Evolutionary conservation across 257 asterid species (phyloP).

Genomic region (Cinchona pubescens): DNA sequence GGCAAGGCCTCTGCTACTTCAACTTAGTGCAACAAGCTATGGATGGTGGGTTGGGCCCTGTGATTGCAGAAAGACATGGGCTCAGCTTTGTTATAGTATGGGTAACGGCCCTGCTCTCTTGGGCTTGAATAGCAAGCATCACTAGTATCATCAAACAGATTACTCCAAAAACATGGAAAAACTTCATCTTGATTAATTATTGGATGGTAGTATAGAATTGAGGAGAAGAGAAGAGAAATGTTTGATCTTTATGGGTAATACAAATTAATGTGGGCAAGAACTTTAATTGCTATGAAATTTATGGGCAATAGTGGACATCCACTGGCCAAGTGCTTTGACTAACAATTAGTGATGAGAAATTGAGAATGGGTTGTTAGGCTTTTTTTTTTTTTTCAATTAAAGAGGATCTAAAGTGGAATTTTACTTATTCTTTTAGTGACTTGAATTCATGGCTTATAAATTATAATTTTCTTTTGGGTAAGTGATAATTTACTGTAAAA

Average conservation of each 20-base stretch:
- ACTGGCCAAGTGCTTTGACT: neutral
- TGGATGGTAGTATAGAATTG: neutral
- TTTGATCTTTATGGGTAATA: neutral
- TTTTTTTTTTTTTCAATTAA: no score
- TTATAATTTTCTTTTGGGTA: no score
- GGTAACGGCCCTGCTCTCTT: conserved; percentile 14
- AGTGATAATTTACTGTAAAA: no score
- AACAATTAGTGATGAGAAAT: neutral
- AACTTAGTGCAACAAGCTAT: conserved; percentile 21
- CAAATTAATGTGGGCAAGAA: neutral
- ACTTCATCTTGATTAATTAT: conserved; percentile 2
- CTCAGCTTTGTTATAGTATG: conserved; percentile 12
- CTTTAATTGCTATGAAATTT: neutral
- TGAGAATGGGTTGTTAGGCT: neutral
- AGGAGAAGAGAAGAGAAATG: neutral
- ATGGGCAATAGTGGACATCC: neutral
- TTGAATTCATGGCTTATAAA: no score
- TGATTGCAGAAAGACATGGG: conserved; percentile 17
- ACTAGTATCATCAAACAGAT: neutral
- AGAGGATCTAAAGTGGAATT: no score
- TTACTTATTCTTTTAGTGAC: no score
- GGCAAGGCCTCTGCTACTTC: conserved; percentile 29
- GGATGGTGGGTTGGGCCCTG: neutral
- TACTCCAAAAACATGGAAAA: neutral
- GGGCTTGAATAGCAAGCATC: neutral